Conservation (phyloP, 495 filamentous ascomycete genomes). For the Talaromyces proteolyticus region DNA sequence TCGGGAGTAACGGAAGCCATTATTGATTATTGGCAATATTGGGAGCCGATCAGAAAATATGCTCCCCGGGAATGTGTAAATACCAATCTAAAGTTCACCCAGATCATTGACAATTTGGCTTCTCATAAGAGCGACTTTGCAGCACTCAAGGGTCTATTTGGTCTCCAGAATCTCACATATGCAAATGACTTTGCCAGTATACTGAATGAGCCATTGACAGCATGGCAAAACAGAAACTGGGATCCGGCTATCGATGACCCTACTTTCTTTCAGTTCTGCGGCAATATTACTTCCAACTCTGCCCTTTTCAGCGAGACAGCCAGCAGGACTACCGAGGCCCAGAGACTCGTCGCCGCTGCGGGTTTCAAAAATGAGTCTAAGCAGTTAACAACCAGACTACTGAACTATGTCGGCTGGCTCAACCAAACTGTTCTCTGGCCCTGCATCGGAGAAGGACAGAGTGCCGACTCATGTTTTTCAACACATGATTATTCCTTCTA, state of each 20-base stretch:
- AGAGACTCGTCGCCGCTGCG: conserved; percentile 42
- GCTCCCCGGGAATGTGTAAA: conserved; percentile 48
- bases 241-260: conserved; percentile 53
- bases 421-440: conserved; percentile 31
- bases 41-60: conserved; percentile 56
- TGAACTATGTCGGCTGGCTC: conserved; percentile 63
- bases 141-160: conserved; percentile 53
- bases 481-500: conserved; percentile 47
- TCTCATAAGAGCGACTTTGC: conserved; percentile 13
- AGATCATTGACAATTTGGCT: conserved; percentile 56
- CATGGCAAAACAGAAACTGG: conserved; percentile 64
- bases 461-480: conserved; percentile 51
- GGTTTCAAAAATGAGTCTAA: conserved; percentile 48
- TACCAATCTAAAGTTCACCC: conserved; percentile 48
- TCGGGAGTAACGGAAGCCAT: conserved; percentile 68
- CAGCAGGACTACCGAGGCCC: conserved; percentile 21
- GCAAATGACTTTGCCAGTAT: conserved; percentile 56
- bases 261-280: conserved; percentile 53
- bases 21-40: conserved; percentile 68
- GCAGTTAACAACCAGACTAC: conserved; percentile 45
- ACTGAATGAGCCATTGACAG: conserved; percentile 42
- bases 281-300: conserved; percentile 40
- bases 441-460: conserved; percentile 22
- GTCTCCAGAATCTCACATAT: conserved; percentile 49
- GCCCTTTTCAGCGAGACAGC: conserved; percentile 42